Conservation (phyloP, 441 rosid species). For the Viola pubescens region DNA sequence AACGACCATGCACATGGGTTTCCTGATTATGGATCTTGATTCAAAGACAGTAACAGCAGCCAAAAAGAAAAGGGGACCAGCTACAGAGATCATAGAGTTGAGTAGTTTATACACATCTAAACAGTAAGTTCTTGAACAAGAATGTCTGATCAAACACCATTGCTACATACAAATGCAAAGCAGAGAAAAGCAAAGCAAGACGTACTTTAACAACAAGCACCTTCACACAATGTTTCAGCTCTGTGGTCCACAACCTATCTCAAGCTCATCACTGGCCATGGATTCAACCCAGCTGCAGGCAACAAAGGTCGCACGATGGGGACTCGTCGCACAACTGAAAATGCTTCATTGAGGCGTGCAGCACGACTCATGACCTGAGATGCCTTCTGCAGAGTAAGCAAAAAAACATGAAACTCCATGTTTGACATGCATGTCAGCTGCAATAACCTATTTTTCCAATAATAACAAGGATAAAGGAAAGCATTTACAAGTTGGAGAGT, state of each 20-base stretch:
- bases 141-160: conserved; percentile 7
- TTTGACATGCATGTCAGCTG: background rate
- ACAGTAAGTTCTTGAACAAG: conserved; percentile 11
- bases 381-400: conserved; percentile 44
- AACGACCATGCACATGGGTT: no score
- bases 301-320: conserved; percentile 67
- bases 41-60: no score
- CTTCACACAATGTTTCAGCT: conserved; percentile 14
- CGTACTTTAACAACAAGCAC: conserved; percentile 9
- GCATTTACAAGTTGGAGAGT: no score
- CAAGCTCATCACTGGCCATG: conserved; percentile 74
- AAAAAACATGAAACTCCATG: background rate
- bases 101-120: conserved; percentile 7
- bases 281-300: conserved; percentile 50
- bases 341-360: conserved; percentile 73
- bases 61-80: background rate
- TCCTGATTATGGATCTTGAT: no score
- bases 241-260: conserved; percentile 31
- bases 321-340: conserved; percentile 74
- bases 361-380: conserved; percentile 71
- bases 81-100: background rate
- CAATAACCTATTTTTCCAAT: background rate
- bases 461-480: background rate
- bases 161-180: conserved; percentile 5
- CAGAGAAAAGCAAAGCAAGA: conserved; percentile 10